A percentile compares a stretch with the other conserved stretches of the same genome.
phyloP scores from a whole-genome alignment of 148 eudicot species.

The Pouteria glomerata region DNA sequence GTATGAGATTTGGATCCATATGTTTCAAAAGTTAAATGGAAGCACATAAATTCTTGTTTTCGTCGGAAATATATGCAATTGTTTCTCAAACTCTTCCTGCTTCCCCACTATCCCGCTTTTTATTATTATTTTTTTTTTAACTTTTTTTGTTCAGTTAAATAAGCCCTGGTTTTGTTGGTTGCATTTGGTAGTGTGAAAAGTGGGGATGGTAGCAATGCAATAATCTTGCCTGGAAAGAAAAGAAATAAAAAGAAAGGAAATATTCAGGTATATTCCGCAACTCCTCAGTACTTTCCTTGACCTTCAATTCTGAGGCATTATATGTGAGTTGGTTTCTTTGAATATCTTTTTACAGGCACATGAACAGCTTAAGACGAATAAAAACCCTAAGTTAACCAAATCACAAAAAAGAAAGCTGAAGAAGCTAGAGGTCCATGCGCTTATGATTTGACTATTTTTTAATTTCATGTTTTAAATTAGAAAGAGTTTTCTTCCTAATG shows the following conservation, averaged over 20 bases:
- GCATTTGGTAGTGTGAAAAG: constrained; percentile 17
- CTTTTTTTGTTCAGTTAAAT: not conserved
- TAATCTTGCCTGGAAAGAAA: constrained; percentile 51
- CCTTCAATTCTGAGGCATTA: not conserved
- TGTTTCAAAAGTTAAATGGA: not conserved
- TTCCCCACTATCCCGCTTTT: not conserved
- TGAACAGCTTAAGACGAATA: constrained; percentile 17
- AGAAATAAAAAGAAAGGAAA: constrained; percentile 42
- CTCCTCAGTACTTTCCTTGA: not conserved
- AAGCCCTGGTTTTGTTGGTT: constrained; percentile 1
- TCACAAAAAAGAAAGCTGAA: constrained; percentile 71
- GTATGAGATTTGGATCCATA: not conserved
- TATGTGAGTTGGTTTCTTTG: constrained; percentile 4
- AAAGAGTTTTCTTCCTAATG: constrained; percentile 6
- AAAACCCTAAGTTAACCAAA: constrained; percentile 43
- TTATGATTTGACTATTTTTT: not conserved
- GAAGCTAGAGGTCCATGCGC: constrained; percentile 58
- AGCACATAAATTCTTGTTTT: not conserved
- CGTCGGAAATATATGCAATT: not conserved
- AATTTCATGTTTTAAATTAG: not conserved
- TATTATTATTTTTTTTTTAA: not conserved
- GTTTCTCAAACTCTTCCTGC: not conserved
- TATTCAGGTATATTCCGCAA: constrained; percentile 32
- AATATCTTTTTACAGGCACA: constrained; percentile 17
- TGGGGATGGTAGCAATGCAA: constrained; percentile 46